Percentiles rank a stretch among this genome's conserved stretches.
These are phyloP conservation scores for Salvia rosmarinus DNA, from an alignment of 257 asterid species.

Conservation along the genomic window DNA sequence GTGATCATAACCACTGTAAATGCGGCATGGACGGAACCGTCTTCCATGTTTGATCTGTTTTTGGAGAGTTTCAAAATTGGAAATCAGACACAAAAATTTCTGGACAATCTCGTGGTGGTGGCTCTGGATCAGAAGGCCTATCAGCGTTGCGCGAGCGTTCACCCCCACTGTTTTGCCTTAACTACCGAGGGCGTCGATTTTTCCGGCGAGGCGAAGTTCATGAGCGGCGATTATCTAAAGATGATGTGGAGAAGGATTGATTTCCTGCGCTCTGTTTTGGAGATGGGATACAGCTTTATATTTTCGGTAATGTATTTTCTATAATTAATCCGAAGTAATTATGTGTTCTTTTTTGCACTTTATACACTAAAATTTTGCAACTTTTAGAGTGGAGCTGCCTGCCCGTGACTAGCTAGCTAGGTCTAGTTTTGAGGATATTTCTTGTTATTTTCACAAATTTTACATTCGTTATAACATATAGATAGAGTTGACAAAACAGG, in stretches of 20 bases:
- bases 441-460: too few relatives aligned
- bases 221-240: slow-evolving; percentile 33
- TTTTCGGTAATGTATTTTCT: slow-evolving; percentile 28
- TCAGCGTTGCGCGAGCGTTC: slow-evolving; percentile 34
- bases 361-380: too few relatives aligned
- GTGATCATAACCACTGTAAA: slow-evolving; percentile 42
- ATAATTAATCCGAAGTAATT: too few relatives aligned
- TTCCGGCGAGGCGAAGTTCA: slow-evolving; percentile 35
- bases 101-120: slow-evolving; percentile 41
- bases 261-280: slow-evolving; percentile 37
- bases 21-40: slow-evolving; percentile 43
- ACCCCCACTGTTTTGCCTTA: slow-evolving; percentile 37
- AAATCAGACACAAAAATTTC: slow-evolving; percentile 29
- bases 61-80: slow-evolving; percentile 43
- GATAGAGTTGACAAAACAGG: too few relatives aligned
- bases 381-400: too few relatives aligned
- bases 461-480: too few relatives aligned
- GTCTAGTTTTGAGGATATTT: too few relatives aligned
- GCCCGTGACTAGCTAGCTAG: too few relatives aligned
- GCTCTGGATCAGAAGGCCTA: slow-evolving; percentile 42
- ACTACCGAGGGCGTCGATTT: slow-evolving; percentile 31
- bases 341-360: too few relatives aligned
- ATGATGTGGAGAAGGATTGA: slow-evolving; percentile 45
- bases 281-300: slow-evolving; percentile 40
- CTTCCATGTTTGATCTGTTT: slow-evolving; percentile 42